A percentile compares a stretch with the other conserved stretches of the same genome.
Evolutionary conservation across 2,329 filamentous ascomycete genomes (phyloP).

Genomic region (Ophiostoma perfectum): DNA sequence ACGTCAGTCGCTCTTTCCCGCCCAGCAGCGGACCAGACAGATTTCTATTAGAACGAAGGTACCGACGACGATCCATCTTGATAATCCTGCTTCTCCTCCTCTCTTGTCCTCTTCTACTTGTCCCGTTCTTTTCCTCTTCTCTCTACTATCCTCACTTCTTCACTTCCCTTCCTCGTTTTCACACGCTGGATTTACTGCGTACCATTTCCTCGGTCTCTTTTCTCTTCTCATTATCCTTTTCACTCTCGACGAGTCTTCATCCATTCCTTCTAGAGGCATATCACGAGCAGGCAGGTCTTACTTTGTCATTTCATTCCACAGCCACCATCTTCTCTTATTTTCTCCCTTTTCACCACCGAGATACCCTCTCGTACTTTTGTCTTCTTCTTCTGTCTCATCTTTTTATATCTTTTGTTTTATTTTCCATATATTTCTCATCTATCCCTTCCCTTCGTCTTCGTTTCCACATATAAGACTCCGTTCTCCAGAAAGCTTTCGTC

Average conservation of each 20-base stretch:
- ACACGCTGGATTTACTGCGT: background rate
- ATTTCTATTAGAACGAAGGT: conserved; percentile 21
- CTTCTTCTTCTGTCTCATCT: background rate
- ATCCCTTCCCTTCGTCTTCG: background rate
- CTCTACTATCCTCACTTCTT: background rate
- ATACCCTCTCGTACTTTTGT: background rate
- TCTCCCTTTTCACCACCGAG: background rate
- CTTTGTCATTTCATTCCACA: background rate
- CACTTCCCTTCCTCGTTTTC: background rate
- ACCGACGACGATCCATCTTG: conserved; percentile 17
- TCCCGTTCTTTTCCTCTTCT: background rate
- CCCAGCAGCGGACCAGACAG: background rate
- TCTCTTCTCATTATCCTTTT: conserved; percentile 7
- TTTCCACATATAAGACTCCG: background rate
- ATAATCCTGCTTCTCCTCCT: conserved; percentile 15
- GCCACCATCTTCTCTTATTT: background rate
- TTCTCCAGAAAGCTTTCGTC: background rate
- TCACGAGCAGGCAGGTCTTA: conserved; percentile 14
- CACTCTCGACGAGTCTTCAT: conserved; percentile 11
- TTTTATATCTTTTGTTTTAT: background rate
- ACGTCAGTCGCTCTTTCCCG: conserved; percentile 18
- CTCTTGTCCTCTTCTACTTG: background rate
- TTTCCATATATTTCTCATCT: background rate
- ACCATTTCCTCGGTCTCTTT: background rate
- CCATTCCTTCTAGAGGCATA: conserved; percentile 11